Evolutionary conservation across 768 basidiomycete genomes (phyloP), one percentile per base, ranked within the genome.

Genomic region (Pleurotus salmoneostramineus): DNA sequence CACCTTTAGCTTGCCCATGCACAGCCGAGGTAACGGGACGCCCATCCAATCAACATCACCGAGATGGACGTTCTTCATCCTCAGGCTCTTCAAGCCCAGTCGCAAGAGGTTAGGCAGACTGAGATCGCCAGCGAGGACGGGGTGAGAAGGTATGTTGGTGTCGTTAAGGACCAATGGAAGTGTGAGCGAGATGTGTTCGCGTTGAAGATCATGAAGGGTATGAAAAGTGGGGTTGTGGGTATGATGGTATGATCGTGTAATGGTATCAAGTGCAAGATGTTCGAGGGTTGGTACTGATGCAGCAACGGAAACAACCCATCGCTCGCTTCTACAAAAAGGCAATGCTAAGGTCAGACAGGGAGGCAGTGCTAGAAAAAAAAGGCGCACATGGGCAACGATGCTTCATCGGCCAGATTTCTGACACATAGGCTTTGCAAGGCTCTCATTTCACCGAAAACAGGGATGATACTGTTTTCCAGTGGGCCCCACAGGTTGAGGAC

Each of bases 11-110:
- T 74, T 74, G 68, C 83, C 84, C 17, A 68, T 66, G 58, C 81
- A 74, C 37, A 77, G 77, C n/a, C 74, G 77, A n/a, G 37, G n/a
- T 8, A n/a, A 40, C 10, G 37, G 6, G 52, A 43, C 35, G 27
- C 74, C 72, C n/a, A 75, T 70, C 85, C 84, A 86, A 36, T 72
- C 72, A 49, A 73, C 72, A 67, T 86, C 84, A 12, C 87, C 87
- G 57, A 91, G 78, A 70, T 89, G 88, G 0, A 87, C 88, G 65
- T 89, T 87, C 57, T 79, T 80, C 63, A 91, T 82, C 44, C 77
- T 77, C 61, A 91, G 84, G 61, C 77, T 79, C 32, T 74, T 77
- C 40, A 91, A 82, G 46, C 81, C 75, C 48, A 91, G 77, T 62
- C 79, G 78, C 50, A 91, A 78, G 55, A 91, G 81, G 10, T 81